Evolutionary conservation across 495 filamentous ascomycete genomes (phyloP), one percentile per base, ranked within the genome.

Genomic region (Hypoxylon lenormandii): DNA sequence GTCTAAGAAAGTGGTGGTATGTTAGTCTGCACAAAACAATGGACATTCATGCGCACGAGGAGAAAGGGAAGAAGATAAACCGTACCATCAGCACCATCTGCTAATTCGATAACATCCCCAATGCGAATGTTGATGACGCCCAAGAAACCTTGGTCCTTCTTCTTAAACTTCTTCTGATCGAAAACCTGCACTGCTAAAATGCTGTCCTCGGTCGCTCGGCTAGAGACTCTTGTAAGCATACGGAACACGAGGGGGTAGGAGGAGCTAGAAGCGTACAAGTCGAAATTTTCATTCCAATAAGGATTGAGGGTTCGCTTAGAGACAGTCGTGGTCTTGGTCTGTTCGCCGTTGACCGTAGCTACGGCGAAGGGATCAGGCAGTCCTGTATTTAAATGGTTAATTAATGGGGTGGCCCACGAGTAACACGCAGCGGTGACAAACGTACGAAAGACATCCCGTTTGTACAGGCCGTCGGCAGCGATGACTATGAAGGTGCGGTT

Each of bases 111-210:
- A 37, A 94, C 90, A 83, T 92, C 91, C 60, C 95, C 96, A 57
- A 98, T 90, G 53, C 93, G 90, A 60, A 98, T 90, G 77, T 98
- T 98, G 70, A 98, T 97, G 37, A 98, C 95, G 37, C 95, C 95
- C 18, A 98, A 86, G 72, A 98, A 98, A 1, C 95, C 95, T 77
- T 98, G 95, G 73, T 98, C 95, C 91, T 98, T 98, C 86, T 98
- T 98, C 83, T 98, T 98, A 83, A 98, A 98, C 79, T 98, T 98
- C 84, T 97, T 98, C 78, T 98, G 95, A 77, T 98, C 95, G 74
- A 98, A 98, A 47, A 98, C 97, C 77, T 98, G 95, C 42, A 98
- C 93, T 16, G 94, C 94, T 18, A 98, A 86, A 70, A 98, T 97
- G 75, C 93, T 97, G 70, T 97, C 93, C 74, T 98, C 95, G 49